Evolutionary conservation across 2,329 filamentous ascomycete species (phyloP).

Genomic region (Paecilomyces fulvus): DNA sequence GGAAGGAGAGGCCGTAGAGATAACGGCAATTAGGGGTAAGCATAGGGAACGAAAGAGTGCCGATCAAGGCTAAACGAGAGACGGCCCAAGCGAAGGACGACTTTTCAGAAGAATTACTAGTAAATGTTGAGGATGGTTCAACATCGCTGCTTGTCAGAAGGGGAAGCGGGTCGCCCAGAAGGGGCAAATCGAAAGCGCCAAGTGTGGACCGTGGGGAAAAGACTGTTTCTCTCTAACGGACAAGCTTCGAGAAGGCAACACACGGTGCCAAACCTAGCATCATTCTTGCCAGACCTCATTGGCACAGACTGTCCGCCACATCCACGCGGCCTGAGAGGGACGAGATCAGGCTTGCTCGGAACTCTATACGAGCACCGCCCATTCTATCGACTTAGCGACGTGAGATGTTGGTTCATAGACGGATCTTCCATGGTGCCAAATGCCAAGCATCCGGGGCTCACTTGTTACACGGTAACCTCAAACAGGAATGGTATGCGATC

Average conservation of each 20-base stretch:
- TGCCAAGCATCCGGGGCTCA: background rate
- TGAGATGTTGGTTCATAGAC: background rate
- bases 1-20: background rate
- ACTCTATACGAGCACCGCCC: background rate
- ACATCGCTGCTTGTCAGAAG: background rate
- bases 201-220: background rate
- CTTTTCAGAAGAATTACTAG: background rate
- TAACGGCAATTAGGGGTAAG: background rate
- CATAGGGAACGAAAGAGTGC: background rate
- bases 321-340: background rate
- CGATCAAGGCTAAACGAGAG: background rate
- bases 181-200: background rate
- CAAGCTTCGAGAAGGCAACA: background rate
- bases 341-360: background rate
- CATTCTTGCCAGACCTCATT: background rate
- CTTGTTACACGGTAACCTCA: background rate
- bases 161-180: background rate
- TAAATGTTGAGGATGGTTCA: background rate
- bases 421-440: background rate
- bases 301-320: background rate
- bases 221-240: background rate
- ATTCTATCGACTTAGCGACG: background rate
- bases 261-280: background rate
- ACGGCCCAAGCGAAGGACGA: background rate
- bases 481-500: background rate